Conservation (phyloP, 1,284 basidiomycete species). For the Bjerkandera adusta region DNA sequence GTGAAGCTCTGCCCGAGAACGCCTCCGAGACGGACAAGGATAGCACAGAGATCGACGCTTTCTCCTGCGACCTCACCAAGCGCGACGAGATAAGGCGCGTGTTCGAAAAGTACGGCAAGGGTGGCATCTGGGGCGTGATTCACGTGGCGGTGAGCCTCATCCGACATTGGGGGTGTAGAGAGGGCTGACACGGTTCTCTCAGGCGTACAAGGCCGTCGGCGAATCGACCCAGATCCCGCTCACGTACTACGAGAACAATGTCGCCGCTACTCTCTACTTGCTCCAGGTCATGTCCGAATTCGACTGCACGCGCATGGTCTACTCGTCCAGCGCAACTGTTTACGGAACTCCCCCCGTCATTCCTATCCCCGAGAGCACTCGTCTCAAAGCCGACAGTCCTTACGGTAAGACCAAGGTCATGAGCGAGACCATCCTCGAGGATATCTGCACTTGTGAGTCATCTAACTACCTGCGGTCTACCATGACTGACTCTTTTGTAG, state of each 20-base stretch:
- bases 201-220: slow-evolving; percentile 98
- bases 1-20: slow-evolving; percentile 60
- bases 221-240: slow-evolving; percentile 96
- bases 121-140: slow-evolving; percentile 96
- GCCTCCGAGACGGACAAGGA: slow-evolving; percentile 65
- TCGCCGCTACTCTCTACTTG: slow-evolving; percentile 79
- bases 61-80: slow-evolving; percentile 74
- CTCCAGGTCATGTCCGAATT: slow-evolving; percentile 86
- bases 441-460: slow-evolving; percentile 76
- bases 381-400: slow-evolving; percentile 86
- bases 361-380: slow-evolving; percentile 93
- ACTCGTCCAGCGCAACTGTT: slow-evolving; percentile 98
- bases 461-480: slow-evolving; percentile 1
- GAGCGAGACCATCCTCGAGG: slow-evolving; percentile 89
- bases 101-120: slow-evolving; percentile 83
- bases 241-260: slow-evolving; percentile 92
- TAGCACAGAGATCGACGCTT: slow-evolving; percentile 68
- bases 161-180: not conserved
- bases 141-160: slow-evolving; percentile 80
- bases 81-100: slow-evolving; percentile 70
- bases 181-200: slow-evolving; percentile 1
- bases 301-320: slow-evolving; percentile 86
- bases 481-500: slow-evolving; percentile 31
- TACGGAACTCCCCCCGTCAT: slow-evolving; percentile 93
- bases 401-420: slow-evolving; percentile 97